Evolutionary conservation across 371 early-diverging fungal species (phyloP).

Genomic region (Dichotomocladium elegans): DNA sequence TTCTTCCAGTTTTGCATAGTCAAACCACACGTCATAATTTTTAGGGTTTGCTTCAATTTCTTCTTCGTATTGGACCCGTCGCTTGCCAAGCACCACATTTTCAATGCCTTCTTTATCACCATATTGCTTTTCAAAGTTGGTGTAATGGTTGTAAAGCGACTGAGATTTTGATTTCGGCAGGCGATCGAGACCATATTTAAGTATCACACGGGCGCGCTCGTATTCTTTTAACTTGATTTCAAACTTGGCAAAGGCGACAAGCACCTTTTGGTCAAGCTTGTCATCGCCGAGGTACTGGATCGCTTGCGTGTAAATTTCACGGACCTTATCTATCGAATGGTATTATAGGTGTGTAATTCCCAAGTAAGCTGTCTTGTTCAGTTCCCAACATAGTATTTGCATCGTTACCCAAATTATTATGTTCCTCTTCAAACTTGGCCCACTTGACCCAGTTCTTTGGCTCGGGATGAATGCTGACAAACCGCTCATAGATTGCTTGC

Average conservation of each 20-base stretch:
- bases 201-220: conserved; percentile 94
- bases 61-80: conserved; percentile 88
- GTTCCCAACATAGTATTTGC: neutral
- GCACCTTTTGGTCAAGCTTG: conserved; percentile 84
- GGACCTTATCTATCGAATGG: conserved; percentile 60
- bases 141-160: conserved; percentile 88
- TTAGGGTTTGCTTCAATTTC: conserved; percentile 74
- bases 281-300: conserved; percentile 88
- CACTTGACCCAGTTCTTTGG: conserved; percentile 96
- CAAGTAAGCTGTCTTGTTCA: too few relatives aligned
- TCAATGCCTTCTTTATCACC: conserved; percentile 89
- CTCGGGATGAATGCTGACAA: conserved; percentile 87
- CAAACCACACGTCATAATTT: conserved; percentile 96
- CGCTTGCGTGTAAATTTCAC: conserved; percentile 83
- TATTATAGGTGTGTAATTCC: too few relatives aligned
- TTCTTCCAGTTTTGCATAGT: conserved; percentile 89
- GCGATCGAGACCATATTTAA: conserved; percentile 88
- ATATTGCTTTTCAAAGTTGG: conserved; percentile 94
- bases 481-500: conserved; percentile 76
- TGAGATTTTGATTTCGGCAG: conserved; percentile 81
- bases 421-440: conserved; percentile 92
- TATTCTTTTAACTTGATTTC: conserved; percentile 86
- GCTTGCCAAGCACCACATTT: conserved; percentile 81
- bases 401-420: conserved; percentile 56
- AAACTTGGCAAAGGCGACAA: conserved; percentile 93